Evolutionary conservation across 176 grass and related monocot genomes (phyloP).

Genomic region (Eleusine indica): DNA sequence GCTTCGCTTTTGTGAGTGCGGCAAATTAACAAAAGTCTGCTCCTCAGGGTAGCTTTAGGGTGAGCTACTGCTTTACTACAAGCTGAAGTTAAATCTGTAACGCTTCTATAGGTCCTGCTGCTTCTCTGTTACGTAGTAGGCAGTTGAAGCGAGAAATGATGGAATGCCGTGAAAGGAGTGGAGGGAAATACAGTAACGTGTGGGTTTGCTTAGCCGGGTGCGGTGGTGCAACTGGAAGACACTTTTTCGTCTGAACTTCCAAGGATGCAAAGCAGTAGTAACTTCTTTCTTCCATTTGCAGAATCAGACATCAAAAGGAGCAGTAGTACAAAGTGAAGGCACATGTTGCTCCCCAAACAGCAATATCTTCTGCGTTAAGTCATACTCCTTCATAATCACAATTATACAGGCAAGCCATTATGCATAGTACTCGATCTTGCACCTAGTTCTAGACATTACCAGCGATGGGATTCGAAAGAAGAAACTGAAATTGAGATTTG

Average conservation of each 20-base stretch:
- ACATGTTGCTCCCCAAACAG: not conserved
- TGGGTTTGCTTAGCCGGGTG: not conserved
- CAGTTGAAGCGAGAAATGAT: not conserved
- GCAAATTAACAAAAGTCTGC: not conserved
- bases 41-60: not conserved
- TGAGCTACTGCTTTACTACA: slow-evolving; percentile 5
- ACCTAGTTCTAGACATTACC: too few relatives aligned
- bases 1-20: not conserved
- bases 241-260: not conserved
- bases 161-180: not conserved
- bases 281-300: not conserved
- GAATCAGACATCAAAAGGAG: not conserved
- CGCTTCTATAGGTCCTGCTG: not conserved
- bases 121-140: not conserved
- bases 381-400: too few relatives aligned
- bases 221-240: too few relatives aligned
- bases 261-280: not conserved
- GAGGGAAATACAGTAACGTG: not conserved
- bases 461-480: not conserved
- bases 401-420: too few relatives aligned
- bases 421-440: too few relatives aligned
- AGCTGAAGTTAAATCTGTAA: not conserved
- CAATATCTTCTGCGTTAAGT: not conserved
- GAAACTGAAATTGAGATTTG: not conserved
- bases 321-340: not conserved